A percentile compares a stretch with the other conserved stretches of the same genome.
phyloP scores from a whole-genome alignment of 805 yeast genomes.

The Zygosaccharomyces rouxii region DNA sequence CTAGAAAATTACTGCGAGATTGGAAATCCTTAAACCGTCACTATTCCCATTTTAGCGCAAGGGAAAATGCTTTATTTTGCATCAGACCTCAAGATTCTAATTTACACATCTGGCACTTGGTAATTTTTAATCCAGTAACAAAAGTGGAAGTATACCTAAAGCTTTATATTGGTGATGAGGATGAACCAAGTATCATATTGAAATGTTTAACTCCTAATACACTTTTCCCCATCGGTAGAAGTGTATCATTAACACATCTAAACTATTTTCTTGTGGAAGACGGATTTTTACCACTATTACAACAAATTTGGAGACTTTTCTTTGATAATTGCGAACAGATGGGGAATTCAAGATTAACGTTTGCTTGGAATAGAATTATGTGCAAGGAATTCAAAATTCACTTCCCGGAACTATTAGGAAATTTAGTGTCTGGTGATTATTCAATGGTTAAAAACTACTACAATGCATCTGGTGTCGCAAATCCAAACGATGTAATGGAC shows the following conservation, averaged over 20 bases:
- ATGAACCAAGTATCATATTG: constrained; percentile 21
- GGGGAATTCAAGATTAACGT: constrained; percentile 6
- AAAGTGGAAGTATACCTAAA: constrained; percentile 24
- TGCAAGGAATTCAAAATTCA: constrained; percentile 24
- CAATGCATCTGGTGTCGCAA: constrained; percentile 5
- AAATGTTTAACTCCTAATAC: constrained; percentile 31
- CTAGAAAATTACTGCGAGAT: constrained; percentile 30
- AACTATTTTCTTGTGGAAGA: constrained; percentile 13
- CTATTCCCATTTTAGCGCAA: constrained; percentile 7
- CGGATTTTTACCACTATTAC: constrained; percentile 24
- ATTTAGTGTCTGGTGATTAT: constrained; percentile 26
- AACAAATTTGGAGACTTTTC: constrained; percentile 21
- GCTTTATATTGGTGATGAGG: constrained; percentile 22
- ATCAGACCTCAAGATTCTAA: constrained; percentile 34
- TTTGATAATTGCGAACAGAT: constrained; percentile 7
- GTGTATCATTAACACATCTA: constrained; percentile 26
- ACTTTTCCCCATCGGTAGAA: constrained; percentile 27
- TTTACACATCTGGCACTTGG: constrained; percentile 33
- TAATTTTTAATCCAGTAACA: constrained; percentile 19
- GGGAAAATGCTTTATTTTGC: constrained; percentile 13
- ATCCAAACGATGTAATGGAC: constrained; percentile 3
- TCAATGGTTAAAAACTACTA: constrained; percentile 16
- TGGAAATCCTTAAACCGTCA: constrained; percentile 28
- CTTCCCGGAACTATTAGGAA: constrained; percentile 31
- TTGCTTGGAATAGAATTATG: constrained; percentile 33